Evolutionary conservation across 2,329 filamentous ascomycete species (phyloP).

Genomic region (Exophiala mesophila): DNA sequence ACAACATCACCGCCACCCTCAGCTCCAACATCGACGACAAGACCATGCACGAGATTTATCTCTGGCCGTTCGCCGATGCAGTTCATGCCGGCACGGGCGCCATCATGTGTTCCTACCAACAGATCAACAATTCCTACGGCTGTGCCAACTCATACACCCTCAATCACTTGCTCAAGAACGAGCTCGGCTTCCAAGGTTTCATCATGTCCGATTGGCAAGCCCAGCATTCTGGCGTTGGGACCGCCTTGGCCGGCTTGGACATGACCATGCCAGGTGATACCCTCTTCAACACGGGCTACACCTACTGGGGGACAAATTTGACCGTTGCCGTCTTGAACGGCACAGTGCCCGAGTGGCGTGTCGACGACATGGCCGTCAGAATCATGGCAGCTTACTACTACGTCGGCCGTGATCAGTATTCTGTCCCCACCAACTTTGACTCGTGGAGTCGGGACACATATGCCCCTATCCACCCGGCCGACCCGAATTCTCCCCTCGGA

Average conservation of each 20-base stretch:
- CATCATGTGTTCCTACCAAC: constrained; percentile 68
- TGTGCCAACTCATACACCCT: constrained; percentile 60
- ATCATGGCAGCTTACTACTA: constrained; percentile 65
- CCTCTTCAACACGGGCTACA: constrained; percentile 64
- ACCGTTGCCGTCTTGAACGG: constrained; percentile 85
- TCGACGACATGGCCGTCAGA: constrained; percentile 89
- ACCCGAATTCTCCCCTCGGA: constrained; percentile 22
- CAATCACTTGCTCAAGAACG: constrained; percentile 61
- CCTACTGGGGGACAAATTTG: constrained; percentile 81
- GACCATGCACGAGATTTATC: constrained; percentile 59
- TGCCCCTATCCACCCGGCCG: constrained; percentile 61
- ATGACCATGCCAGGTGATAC: constrained; percentile 86
- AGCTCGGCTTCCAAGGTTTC: constrained; percentile 72
- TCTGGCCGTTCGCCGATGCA: constrained; percentile 63
- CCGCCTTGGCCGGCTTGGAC: constrained; percentile 66
- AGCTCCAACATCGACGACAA: constrained; percentile 61
- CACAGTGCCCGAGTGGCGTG: constrained; percentile 76
- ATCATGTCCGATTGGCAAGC: constrained; percentile 70
- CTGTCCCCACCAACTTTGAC: constrained; percentile 70
- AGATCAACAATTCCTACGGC: constrained; percentile 63
- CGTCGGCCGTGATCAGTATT: constrained; percentile 47
- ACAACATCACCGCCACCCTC: constrained; percentile 57
- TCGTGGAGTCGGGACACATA: constrained; percentile 72
- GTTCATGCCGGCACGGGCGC: constrained; percentile 61
- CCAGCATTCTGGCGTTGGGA: constrained; percentile 65